Evolutionary conservation across 2,329 filamentous ascomycete species (phyloP), one percentile per base, ranked within the genome.

Genomic region (Aureobasidium melanogenum): DNA sequence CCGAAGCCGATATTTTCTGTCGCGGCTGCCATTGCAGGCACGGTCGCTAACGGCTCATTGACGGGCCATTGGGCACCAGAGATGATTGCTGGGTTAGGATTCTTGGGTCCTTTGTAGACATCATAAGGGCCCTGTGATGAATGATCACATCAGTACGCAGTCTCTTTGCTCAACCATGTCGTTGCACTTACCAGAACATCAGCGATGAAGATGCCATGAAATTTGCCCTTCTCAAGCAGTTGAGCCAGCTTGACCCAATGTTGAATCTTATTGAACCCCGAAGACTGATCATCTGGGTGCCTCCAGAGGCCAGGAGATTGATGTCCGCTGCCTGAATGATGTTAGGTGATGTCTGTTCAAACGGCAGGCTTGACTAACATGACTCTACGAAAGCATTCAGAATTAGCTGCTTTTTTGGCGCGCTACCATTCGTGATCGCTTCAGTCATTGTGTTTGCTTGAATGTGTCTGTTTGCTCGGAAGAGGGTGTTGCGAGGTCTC

Each of bases 1-100:
- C 86, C 86, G 63, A 89, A 88, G 0, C 81, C 83, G n/a, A 89
- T 80, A 62, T 78, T 87, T 64, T 82, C 80, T 0, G 86, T 88
- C 0, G 77, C 85, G 0, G 85, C 85, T 0, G 86, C 85, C 84
- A 88, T 87, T 2, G 85, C 84, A 2, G 85, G 79, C 0, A 88
- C 77, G 9, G 38, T 79, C 1, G 81, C 79, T 1, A 88, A 68
- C 0, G 86, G 86, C 69, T 89, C 86, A 63, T 87, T 88, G n/a
- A 88, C 83, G 9, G 86, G 86, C 80, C 84, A 88, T 70, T 89
- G 86, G 0, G 85, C 84, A 1, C 84, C 86, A 0, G 51, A 48
- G 22, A 41, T 43, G 34, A 57, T 50, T 17, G 60, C 51, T 1
- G 60, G 57, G 17, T 44, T 44, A 28, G 28, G 39, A 22, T 51